Percentiles rank a stretch among this genome's conserved stretches.
These are phyloP conservation scores for Albatrellus sp. DNA, from an alignment of 1,284 basidiomycete species.

Conservation along the genomic window DNA sequence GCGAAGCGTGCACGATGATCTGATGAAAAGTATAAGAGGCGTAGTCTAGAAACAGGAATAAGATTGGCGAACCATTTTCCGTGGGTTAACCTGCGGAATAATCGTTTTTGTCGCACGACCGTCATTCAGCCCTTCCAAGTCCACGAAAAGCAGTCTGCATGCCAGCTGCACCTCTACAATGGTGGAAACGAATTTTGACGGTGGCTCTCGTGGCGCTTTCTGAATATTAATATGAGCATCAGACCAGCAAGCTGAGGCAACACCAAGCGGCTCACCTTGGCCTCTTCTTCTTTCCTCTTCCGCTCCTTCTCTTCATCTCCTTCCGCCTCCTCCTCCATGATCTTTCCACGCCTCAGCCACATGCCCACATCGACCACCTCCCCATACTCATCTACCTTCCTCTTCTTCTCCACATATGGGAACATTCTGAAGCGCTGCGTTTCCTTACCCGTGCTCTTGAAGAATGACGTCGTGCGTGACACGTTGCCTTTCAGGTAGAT, in stretches of 20 bases:
- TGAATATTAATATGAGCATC: slow-evolving; percentile 17
- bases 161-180: slow-evolving; percentile 66
- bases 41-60: background rate
- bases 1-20: slow-evolving; percentile 79
- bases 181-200: slow-evolving; percentile 83
- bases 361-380: slow-evolving; percentile 90
- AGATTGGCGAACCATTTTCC: slow-evolving; percentile 64
- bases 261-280: slow-evolving; percentile 37
- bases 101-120: slow-evolving; percentile 95
- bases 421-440: slow-evolving; percentile 90
- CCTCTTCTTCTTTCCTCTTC: slow-evolving; percentile 71
- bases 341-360: slow-evolving; percentile 84
- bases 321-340: slow-evolving; percentile 80
- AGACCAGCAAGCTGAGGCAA: background rate
- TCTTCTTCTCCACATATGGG: slow-evolving; percentile 88
- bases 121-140: slow-evolving; percentile 94
- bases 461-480: slow-evolving; percentile 71
- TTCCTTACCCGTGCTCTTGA: slow-evolving; percentile 61
- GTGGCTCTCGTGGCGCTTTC: slow-evolving; percentile 70
- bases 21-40: slow-evolving; percentile 20
- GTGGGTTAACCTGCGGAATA: slow-evolving; percentile 90
- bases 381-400: slow-evolving; percentile 90
- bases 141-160: slow-evolving; percentile 83
- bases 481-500: slow-evolving; percentile 95
- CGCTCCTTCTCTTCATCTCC: slow-evolving; percentile 70